Evolutionary conservation across 345 rosid species (phyloP), one percentile per base, ranked within the genome.

Genomic region (Rhizophora apiculata): DNA sequence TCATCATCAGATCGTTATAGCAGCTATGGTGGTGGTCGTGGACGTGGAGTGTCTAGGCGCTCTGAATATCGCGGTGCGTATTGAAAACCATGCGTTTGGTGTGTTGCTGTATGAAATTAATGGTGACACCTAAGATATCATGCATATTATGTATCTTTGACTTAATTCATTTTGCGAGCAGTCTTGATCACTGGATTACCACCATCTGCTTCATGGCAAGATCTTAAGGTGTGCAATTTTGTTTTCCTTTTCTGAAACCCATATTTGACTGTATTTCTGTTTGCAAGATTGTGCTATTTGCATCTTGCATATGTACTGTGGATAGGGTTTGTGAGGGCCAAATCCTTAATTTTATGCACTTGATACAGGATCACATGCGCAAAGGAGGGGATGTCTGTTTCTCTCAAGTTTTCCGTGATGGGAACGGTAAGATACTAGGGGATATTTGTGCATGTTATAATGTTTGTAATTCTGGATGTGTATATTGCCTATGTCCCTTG

Each of bases 191-290:
- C 94, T 34, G 99, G 99, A 43, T 77, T 95, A 63, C 99, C 99
- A 4, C 77, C 92, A 5, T 92, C 99, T 79, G 99, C 99, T 60
- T 95, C 99, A 30, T 95, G 99, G 99, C 98, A 95, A 78, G 99
- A 95, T 78, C 90, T 92, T n/a, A 95, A 95, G 92, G 99, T 95
- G 46, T 34, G 24, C 52, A 30, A 19, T 16, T 70, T 37, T 29
- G 6, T 31, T 30, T 19, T 53, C 46, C 11, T 30, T 46, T 20
- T 16, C 13, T 13, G 6, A 26, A 16, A 39, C 46, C 46, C 15
- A 10, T 8, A 39, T 43, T 43, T 10, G 16, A 43, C 15, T 43
- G 4, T 43, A 18, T 43, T 43, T 43, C 48, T 43, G 3, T 43
- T 43, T 43, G 18, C 48, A 43, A 3, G 48, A 43, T 43, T 43